Evolutionary conservation across 2,329 filamentous ascomycete species (phyloP), one percentile per base, ranked within the genome.

Genomic region (Aureobasidium sp.): DNA sequence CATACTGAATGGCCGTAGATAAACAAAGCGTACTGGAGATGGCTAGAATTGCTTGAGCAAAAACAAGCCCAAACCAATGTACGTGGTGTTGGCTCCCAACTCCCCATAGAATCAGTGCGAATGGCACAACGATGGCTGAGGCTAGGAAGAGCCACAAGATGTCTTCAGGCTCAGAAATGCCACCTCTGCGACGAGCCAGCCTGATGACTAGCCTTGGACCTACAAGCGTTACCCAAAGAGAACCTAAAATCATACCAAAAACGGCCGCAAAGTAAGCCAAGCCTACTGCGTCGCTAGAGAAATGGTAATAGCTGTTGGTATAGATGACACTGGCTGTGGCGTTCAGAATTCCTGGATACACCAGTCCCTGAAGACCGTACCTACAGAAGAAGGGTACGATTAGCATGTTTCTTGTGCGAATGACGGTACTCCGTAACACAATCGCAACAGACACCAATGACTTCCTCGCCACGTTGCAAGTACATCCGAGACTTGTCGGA

Each of bases 161-260:
- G 37, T 76, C 69, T 60, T 77, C 75, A 4, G 75, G 73, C 66
- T 77, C 75, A 70, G 75, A 74, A 26, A 75, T 66, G 10, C 75
- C 75, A 13, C 70, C 70, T 58, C 78, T 78, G 27, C 75, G 72
- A 5, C 74, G 71, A 0, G 78, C 75, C 3, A 79, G 67, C 50
- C 63, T 68, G n/a, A 76, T 65, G 74, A 61, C 58, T 8, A 61
- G 58, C 37, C 29, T 12, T 32, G 58, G 58, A 1, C 58, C 75
- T 62, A 75, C 71, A 8, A 70, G 66, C 29, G 75, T 75, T 8
- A 75, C 73, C 58, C 75, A 72, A n/a, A 76, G 57, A 3, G 46
- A 62, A 23, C 57, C 34, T n/a, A 67, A 32, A 12, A 67, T 64
- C 36, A 67, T 66, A 8, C 71, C 71, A 8, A 73, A 62, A 8